Evolutionary conservation across 2,329 filamentous ascomycete genomes (phyloP), one percentile per base, ranked within the genome.

Genomic region (Waltergamsia citrina): DNA sequence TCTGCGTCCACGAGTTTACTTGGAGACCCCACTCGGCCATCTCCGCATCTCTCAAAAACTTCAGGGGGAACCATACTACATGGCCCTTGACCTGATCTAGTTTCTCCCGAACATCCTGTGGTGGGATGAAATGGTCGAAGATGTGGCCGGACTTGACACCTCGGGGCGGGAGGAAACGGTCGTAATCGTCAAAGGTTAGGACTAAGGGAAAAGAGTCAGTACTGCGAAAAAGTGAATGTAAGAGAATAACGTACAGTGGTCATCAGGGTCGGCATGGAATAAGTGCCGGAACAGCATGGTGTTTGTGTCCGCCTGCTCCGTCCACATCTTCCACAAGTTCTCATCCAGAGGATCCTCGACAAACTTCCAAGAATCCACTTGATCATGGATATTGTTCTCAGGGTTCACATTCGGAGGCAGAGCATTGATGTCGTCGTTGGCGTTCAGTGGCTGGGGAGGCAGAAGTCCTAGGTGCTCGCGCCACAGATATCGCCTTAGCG

Each of bases 51-150:
- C 74, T 69, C 51, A 96, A 58, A 53, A 94, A 96, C 29, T 87
- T 75, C 48, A 96, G 56, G n/a, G 87, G 87, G 79, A 94, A 90
- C 85, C 85, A 93, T 6, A 96, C 90, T 26, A 96, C 57, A 62
- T 96, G 90, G 0, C 90, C 90, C 60, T 78, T 80, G 44, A 96
- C 76, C 50, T 81, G 69, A 47, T 86, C 78, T 32, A 96, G 63
- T 55, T 90, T 86, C 43, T 69, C 56, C 12, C 84, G 71, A 6
- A 92, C 77, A 36, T 93, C 80, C 17, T 78, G 67, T 0, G 78
- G 72, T 0, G 83, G 81, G 54, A 82, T 71, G 56, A 81, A 85
- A 38, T 74, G 74, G 53, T 93, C 86, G 48, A 84, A 94, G 38
- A 96, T 69, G 57, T 96, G 92, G 0, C 92, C 90, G 4, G 86